Conservation (phyloP, 1,139 yeast species). For the Hyphopichia fennica region DNA sequence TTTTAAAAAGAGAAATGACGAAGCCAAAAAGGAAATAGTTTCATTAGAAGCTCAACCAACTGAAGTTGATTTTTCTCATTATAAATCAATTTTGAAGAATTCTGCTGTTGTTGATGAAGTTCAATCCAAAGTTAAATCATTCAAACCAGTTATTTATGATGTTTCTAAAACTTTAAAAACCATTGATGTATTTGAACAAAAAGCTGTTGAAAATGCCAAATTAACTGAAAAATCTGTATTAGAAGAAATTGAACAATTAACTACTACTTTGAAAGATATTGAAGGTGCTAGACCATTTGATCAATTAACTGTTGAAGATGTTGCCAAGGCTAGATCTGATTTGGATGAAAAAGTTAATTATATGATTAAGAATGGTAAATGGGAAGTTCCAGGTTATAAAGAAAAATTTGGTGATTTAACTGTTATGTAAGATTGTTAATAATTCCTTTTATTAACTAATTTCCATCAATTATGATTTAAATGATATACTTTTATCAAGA, state of each 20-base stretch:
- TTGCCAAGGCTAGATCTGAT: constrained; percentile 94
- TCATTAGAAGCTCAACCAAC: constrained; percentile 72
- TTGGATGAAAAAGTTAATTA: constrained; percentile 93
- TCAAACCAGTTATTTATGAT: constrained; percentile 84
- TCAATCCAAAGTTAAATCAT: constrained; percentile 70
- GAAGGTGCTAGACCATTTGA: constrained; percentile 97
- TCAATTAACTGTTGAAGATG: constrained; percentile 93
- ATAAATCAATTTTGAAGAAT: constrained; percentile 82
- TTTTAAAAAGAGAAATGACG: constrained; percentile 98
- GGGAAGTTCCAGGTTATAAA: constrained; percentile 98
- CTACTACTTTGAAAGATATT: constrained; percentile 87
- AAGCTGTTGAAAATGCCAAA: constrained; percentile 95
- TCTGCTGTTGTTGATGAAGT: constrained; percentile 76
- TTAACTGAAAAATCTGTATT: constrained; percentile 87
- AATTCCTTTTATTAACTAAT: too few species aligned
- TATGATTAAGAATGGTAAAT: constrained; percentile 95
- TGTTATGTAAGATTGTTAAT: constrained; percentile 70
- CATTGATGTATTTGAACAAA: constrained; percentile 89
- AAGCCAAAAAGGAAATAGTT: constrained; percentile 81
- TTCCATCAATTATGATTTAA: too few species aligned
- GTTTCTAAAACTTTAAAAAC: constrained; percentile 87
- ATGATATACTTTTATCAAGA: too few species aligned
- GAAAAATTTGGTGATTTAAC: constrained; percentile 96
- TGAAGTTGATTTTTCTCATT: constrained; percentile 76
- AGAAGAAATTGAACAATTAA: constrained; percentile 81